Conservation (phyloP, 345 rosid species). For the Rhizophora mangle region DNA sequence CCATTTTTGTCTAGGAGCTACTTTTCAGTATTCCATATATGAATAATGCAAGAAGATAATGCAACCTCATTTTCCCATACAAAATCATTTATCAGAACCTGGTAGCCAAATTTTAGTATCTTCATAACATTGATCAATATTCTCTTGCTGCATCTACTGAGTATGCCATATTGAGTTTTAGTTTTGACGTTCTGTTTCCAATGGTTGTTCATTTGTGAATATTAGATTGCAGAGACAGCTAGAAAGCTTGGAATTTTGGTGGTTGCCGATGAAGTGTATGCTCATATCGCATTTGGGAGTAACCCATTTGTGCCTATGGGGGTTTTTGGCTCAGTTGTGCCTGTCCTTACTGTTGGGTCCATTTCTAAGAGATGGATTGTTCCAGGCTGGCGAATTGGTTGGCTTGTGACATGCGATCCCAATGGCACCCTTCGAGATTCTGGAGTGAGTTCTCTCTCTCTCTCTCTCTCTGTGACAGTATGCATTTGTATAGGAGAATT, state of each 20-base stretch:
- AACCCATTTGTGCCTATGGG: slow-evolving; percentile 68
- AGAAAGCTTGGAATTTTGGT: slow-evolving; percentile 62
- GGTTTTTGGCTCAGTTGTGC: slow-evolving; percentile 48
- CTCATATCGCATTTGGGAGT: slow-evolving; percentile 49
- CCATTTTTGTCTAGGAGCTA: background rate
- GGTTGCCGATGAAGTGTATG: slow-evolving; percentile 67
- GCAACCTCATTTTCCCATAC: background rate
- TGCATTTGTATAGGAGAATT: background rate
- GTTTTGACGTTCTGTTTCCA: background rate
- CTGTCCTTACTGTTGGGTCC: slow-evolving; percentile 61
- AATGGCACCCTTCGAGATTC: slow-evolving; percentile 41
- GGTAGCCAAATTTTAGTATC: too few species aligned
- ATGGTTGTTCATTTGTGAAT: background rate
- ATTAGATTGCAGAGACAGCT: slow-evolving; percentile 57
- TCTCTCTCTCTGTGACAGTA: background rate
- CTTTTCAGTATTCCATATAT: background rate
- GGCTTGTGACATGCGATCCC: slow-evolving; percentile 62
- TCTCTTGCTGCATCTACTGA: too few species aligned
- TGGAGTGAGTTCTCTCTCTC: slow-evolving; percentile 35
- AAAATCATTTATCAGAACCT: too few species aligned
- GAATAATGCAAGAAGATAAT: background rate
- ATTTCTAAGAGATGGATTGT: slow-evolving; percentile 75
- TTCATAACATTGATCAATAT: too few species aligned
- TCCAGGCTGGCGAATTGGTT: slow-evolving; percentile 84
- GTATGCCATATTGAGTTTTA: background rate